Percentiles rank a stretch among this genome's conserved stretches.
phyloP scores from a whole-genome alignment of 768 basidiomycete genomes.

The Gyrodon lividus region DNA sequence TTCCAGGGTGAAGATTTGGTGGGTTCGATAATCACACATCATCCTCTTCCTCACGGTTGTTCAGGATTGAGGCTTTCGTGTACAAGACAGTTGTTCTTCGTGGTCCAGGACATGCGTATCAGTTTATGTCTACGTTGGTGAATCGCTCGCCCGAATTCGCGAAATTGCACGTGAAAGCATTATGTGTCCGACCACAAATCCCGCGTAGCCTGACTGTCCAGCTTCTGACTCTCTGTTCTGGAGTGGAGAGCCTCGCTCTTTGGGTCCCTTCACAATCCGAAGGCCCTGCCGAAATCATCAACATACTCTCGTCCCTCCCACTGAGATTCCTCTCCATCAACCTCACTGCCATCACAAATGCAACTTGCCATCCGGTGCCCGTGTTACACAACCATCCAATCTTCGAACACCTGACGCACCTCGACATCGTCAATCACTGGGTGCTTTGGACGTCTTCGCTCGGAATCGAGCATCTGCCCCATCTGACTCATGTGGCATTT shows the following conservation, averaged over 20 bases:
- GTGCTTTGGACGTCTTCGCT: constrained; percentile 16
- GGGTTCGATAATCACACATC: neutral
- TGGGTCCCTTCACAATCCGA: constrained; percentile 11
- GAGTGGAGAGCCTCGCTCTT: constrained; percentile 15
- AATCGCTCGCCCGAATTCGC: constrained; percentile 9
- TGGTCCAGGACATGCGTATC: constrained; percentile 3
- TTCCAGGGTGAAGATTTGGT: constrained; percentile 17
- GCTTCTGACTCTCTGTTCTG: constrained; percentile 12
- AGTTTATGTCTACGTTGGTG: constrained; percentile 11
- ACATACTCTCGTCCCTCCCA: constrained; percentile 10
- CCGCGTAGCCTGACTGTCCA: neutral
- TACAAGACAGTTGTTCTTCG: constrained; percentile 20
- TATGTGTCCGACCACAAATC: constrained; percentile 18
- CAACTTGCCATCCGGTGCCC: neutral
- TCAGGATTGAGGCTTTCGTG: constrained; percentile 22
- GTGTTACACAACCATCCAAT: constrained; percentile 7
- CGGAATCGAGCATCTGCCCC: constrained; percentile 15
- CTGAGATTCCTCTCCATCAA: constrained; percentile 18
- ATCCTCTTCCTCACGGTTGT: no score
- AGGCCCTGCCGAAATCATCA: neutral
- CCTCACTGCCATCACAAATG: constrained; percentile 3
- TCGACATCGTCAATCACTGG: constrained; percentile 22
- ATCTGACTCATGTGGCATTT: constrained; percentile 13
- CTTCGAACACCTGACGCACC: constrained; percentile 15
- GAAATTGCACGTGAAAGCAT: constrained; percentile 9